Evolutionary conservation across 2,329 filamentous ascomycete genomes (phyloP), one percentile per base, ranked within the genome.

Genomic region (Aspergillus caelatus): DNA sequence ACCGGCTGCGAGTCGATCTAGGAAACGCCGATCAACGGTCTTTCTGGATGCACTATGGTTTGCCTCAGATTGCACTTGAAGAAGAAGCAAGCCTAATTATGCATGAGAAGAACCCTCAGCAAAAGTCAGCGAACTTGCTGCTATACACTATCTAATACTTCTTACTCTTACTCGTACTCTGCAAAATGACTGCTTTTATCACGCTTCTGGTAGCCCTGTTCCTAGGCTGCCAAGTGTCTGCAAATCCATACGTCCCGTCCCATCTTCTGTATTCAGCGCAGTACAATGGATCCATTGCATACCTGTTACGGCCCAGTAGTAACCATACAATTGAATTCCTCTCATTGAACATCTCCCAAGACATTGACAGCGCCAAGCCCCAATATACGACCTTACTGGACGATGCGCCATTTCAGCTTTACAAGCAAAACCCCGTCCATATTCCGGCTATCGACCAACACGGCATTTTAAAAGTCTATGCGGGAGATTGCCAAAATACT

Each of bases 161-260:
- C 39, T 41, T n/a, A 3, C 8, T 10, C 8, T 19, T 41, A 8
- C 8, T n/a, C 8, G 9, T n/a, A n/a, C 39, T 19, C 39, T 41
- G 7, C 39, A 41, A 8, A 3, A 41, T 41, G 39, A 41, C 9
- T n/a, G 8, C 39, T 41, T 41, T 41, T 9, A 19, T n/a, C 39
- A 61, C 61, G 23, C 61, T 68, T 46, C 48, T 67, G 36, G 62
- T 70, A 11, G 59, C 70, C 26, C 63, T 75, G 57, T 68, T 71
- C 54, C 59, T 72, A 12, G 32, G 71, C 58, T 28, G 65, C 7
- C 59, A 67, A 39, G 67, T 61, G 54, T 64, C 80, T 46, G 76
- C 81, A 56, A 84, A 93, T 58, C 93, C 92, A 30, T 96, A 96
- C 80, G 88, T 89, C 61, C 91, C 92, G 3, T 93, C 93, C 0